A percentile compares a stretch with the other conserved stretches of the same genome.
Conservation (phyloP, 2,329 filamentous ascomycete genomes). For the Sporothrix sp. region DNA sequence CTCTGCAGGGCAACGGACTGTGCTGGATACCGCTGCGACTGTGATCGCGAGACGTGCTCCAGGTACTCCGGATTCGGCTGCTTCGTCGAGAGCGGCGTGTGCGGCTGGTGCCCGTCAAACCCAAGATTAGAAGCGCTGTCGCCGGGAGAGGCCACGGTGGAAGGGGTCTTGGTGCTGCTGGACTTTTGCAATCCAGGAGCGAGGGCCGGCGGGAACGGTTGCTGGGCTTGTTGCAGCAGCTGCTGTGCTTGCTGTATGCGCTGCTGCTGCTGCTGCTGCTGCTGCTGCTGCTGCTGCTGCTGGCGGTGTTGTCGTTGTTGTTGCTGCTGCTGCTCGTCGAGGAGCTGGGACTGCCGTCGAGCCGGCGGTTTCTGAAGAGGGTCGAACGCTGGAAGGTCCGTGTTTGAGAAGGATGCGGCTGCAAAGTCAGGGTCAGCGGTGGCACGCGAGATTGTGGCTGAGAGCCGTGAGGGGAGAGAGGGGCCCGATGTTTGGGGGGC, state of each 20-base stretch:
- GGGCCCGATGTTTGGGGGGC: neutral
- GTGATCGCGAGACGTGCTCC: slow-evolving; percentile 40
- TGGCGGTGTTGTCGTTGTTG: slow-evolving; percentile 18
- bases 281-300: slow-evolving; percentile 15
- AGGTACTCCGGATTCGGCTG: slow-evolving; percentile 31
- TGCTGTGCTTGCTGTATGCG: slow-evolving; percentile 25
- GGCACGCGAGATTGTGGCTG: neutral
- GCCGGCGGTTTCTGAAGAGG: neutral
- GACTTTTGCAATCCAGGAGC: slow-evolving; percentile 16
- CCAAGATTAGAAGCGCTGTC: neutral
- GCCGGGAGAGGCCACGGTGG: neutral
- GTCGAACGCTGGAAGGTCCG: slow-evolving; percentile 15
- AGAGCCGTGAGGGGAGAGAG: neutral
- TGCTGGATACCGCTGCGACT: slow-evolving; percentile 39
- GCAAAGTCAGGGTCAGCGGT: slow-evolving; percentile 6
- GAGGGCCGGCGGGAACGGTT: slow-evolving; percentile 17
- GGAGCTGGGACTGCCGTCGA: neutral
- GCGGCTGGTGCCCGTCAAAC: slow-evolving; percentile 22
- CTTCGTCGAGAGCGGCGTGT: slow-evolving; percentile 17
- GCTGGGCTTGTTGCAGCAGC: slow-evolving; percentile 22
- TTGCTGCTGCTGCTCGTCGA: slow-evolving; percentile 13
- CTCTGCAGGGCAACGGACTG: slow-evolving; percentile 23
- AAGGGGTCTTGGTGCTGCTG: slow-evolving; percentile 24
- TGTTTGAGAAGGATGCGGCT: slow-evolving; percentile 15
- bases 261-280: slow-evolving; percentile 21